Percentiles rank a stretch among this genome's conserved stretches.
Conservation (phyloP, 345 rosid genomes). For the Erodium maritimum region DNA sequence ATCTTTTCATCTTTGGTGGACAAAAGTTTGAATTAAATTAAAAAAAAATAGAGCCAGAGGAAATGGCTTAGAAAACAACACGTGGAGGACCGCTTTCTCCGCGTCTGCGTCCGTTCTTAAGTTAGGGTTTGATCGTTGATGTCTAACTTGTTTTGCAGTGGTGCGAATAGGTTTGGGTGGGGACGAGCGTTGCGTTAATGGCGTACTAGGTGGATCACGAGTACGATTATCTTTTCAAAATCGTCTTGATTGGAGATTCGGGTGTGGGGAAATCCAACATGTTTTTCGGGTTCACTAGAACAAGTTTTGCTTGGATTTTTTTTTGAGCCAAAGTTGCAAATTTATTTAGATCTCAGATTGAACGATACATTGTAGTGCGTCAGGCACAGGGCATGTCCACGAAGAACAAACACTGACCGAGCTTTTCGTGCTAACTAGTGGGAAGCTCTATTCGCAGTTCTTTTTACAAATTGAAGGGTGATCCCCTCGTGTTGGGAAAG, state of each 20-base stretch:
- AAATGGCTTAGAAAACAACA: neutral
- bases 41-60: too few species aligned
- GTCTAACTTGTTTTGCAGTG: neutral
- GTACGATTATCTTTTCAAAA: constrained; percentile 54
- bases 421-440: too few species aligned
- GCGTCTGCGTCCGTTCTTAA: neutral
- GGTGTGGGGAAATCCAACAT: constrained; percentile 69
- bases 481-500: too few species aligned
- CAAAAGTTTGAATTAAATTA: too few species aligned
- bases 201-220: constrained; percentile 59
- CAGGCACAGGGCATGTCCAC: too few species aligned
- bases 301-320: constrained; percentile 48
- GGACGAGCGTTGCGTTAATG: constrained; percentile 15
- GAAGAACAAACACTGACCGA: too few species aligned
- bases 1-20: too few species aligned
- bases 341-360: too few species aligned
- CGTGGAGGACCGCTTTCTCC: neutral
- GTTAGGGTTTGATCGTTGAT: neutral
- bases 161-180: neutral
- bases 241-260: constrained; percentile 57
- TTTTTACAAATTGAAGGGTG: too few species aligned
- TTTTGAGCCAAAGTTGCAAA: too few species aligned
- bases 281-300: constrained; percentile 57
- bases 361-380: too few species aligned
- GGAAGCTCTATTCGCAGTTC: too few species aligned